Conservation (phyloP, 2,329 filamentous ascomycete species). For the Meredithiella fracta region DNA sequence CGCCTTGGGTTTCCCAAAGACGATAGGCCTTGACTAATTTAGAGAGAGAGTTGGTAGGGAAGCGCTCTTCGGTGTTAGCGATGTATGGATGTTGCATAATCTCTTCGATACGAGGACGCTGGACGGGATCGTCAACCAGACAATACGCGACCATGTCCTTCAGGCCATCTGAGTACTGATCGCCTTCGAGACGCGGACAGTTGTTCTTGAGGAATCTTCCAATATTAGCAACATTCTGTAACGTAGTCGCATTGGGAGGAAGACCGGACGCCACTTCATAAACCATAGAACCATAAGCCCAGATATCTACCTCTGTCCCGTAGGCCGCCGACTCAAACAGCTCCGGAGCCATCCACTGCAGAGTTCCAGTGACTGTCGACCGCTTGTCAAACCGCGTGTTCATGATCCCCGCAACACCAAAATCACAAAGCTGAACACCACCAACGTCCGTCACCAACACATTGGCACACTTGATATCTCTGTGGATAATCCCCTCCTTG, state of each 20-base stretch:
- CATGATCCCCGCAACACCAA: constrained; percentile 48
- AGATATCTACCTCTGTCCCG: constrained; percentile 45
- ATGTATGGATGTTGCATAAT: constrained; percentile 51
- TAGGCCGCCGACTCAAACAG: constrained; percentile 37
- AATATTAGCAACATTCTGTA: constrained; percentile 27
- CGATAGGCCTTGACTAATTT: constrained; percentile 50
- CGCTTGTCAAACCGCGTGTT: constrained; percentile 46
- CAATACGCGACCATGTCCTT: constrained; percentile 44
- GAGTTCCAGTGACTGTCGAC: constrained; percentile 49
- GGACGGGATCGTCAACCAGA: constrained; percentile 38
- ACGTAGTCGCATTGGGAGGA: constrained; percentile 37
- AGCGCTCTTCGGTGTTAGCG: constrained; percentile 35
- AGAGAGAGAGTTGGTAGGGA: constrained; percentile 43
- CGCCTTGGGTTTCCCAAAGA: constrained; percentile 51
- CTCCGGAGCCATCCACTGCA: constrained; percentile 54
- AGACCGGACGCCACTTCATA: constrained; percentile 50
- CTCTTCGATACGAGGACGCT: constrained; percentile 40
- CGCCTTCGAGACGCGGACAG: constrained; percentile 40
- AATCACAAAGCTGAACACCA: constrained; percentile 49
- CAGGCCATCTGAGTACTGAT: constrained; percentile 39
- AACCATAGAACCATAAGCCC: constrained; percentile 52
- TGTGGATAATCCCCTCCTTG: constrained; percentile 33
- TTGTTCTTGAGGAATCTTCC: constrained; percentile 29
- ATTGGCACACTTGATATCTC: constrained; percentile 43
- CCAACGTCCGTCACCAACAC: constrained; percentile 48